Evolutionary conservation across 441 rosid species (phyloP), one percentile per base, ranked within the genome.

Genomic region (Capsella rubella): DNA sequence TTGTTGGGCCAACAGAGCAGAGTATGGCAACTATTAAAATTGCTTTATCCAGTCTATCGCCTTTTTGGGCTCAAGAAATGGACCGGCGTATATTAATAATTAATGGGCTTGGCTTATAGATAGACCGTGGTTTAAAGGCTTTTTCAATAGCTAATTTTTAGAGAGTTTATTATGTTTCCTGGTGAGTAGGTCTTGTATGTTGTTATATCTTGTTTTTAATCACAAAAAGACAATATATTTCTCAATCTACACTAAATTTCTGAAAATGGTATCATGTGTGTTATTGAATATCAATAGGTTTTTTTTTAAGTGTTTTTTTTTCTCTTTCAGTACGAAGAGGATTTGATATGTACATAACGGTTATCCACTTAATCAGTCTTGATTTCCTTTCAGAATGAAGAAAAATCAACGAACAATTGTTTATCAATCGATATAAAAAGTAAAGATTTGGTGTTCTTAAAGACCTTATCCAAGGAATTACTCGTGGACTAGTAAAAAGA

Each of bases 381-480:
- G 3, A 51, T 5, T 72, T 61, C 32, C 7, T 53, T 72, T 51
- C 13, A 37, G 40, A 37, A 37, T 49, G 57, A 54, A 32, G n/a
- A 54, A 64, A 64, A 6, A 34, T 14, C 39, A 45, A 73, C 37
- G 27, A 46, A 27, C 40, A 27, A 21, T 7, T 6, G 7, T 65
- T 35, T 18, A 14, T 51, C 15, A 27, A 47, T 65, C 37, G 45
- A 37, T 50, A 16, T 16, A 16, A 60, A 39, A 49, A 16, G 45
- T 40, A 29, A 8, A 29, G 27, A 37, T 29, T 28, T 64, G 29
- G 58, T 66, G 18, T 16, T 16, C 71, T n/a, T 9, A 27, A 43
- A 37, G 60, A 67, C 29, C 61, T 66, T 49, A 57, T 74, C 72
- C 39, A 59, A 42, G 55, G 55, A 59, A 67, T 40, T 50, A 43